Conservation (phyloP, 192 early-diverging fungal species). For the Rhizophlyctis rosea region DNA sequence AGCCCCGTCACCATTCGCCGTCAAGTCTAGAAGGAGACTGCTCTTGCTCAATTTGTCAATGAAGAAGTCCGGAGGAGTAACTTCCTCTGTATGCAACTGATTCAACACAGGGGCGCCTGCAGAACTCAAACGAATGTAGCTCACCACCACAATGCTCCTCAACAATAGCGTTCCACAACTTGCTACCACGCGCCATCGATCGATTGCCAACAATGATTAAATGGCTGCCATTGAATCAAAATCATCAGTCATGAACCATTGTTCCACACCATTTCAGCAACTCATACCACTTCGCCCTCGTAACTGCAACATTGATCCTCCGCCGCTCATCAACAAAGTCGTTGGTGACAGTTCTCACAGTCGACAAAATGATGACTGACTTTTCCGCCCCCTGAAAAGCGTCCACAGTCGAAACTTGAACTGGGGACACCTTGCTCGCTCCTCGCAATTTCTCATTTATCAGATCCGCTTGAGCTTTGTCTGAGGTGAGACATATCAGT, state of each 20-base stretch:
- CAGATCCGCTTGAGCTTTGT: conserved; percentile 60
- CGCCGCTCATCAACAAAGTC: conserved; percentile 66
- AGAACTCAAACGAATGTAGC: too few species aligned
- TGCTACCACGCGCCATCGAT: conserved; percentile 25
- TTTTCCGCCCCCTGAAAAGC: conserved; percentile 79
- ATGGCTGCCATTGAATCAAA: conserved; percentile 36
- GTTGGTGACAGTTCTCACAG: conserved; percentile 51
- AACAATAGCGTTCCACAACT: conserved; percentile 14
- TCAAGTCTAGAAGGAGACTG: too few species aligned
- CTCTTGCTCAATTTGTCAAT: too few species aligned
- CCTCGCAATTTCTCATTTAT: conserved; percentile 28
- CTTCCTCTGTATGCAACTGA: too few species aligned
- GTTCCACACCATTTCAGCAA: background rate
- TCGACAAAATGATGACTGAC: conserved; percentile 69
- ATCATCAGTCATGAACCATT: background rate
- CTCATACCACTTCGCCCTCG: conserved; percentile 62
- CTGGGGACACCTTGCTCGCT: background rate
- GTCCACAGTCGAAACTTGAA: conserved; percentile 60
- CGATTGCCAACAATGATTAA: conserved; percentile 57
- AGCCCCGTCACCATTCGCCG: too few species aligned
- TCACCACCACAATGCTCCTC: conserved; percentile 1
- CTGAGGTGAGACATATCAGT: conserved; percentile 24
- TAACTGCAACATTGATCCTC: conserved; percentile 73
- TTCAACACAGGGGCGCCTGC: too few species aligned
- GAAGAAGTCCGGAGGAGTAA: too few species aligned